Base-by-base conservation (phyloP, 1,284 basidiomycete species). In the Sparassis latifolia region DNA sequence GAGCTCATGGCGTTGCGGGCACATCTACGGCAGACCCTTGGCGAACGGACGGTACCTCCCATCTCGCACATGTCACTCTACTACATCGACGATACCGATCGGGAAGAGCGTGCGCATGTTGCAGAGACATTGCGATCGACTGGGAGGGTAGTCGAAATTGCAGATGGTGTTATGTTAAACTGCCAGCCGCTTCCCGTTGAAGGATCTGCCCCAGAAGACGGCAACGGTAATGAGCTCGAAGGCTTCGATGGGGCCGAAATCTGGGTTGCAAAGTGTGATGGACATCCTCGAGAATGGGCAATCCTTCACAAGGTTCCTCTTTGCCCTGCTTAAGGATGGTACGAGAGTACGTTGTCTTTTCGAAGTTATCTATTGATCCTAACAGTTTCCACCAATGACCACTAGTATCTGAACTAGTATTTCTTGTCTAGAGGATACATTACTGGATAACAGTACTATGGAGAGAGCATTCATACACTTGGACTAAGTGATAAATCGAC, bases 21-120 rank as follows among this genome's bases (percentile, higher is more conserved):
- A 12, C 60, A 69, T 20, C 68, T 89, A 7, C 71, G 76, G 53
- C 58, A 59, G 3, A 59, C 59, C 10, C 65, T 86, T 4, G 69
- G 67, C 3, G 57, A 75, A 12, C 63, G 71, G 31, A 70, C 76
- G 0, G 59, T 67, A 1, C 82, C 84, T 0, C 66, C 69, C 37
- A 81, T 79, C 54, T 82, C 86, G 10, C 86, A 89, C 62, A 55
- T 87, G 55, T 89, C 87, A 37, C 54, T 89, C 53, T 80, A 77
- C 57, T 89, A 89, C 60, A 79, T 89, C 53, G 72, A 71, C 31
- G 79, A 87, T 49, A 69, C 72, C 30, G 82, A 88, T 56, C 69
- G 70, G 6, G 64, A 60, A 6, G 63, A 73, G 51, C 67, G 77
- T 2, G 55, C 54, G 32, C 60, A 56, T 47, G 60, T 12, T 12